Percentiles rank a stretch among this genome's conserved stretches.
Conservation (phyloP, 257 asterid species). For the Nicotiana benthamiana region DNA sequence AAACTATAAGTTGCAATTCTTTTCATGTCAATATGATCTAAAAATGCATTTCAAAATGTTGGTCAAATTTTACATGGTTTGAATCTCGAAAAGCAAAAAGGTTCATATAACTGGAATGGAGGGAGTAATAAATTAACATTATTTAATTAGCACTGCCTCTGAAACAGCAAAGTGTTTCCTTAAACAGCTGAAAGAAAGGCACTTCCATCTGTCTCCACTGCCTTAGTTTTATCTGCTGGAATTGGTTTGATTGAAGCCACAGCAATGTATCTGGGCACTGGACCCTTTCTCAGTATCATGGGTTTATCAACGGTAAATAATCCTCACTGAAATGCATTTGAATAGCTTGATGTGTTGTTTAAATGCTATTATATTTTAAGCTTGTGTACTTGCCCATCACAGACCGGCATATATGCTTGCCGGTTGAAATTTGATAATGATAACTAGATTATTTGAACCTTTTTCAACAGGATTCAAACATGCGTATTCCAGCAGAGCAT, state of each 20-base stretch:
- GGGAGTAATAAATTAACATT: not conserved
- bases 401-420: not conserved
- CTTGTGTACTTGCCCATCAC: not conserved
- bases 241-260: slow-evolving; percentile 36
- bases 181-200: slow-evolving; percentile 26
- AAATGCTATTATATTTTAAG: not conserved
- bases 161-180: not conserved
- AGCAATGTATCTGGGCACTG: slow-evolving; percentile 35
- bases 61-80: too few species aligned
- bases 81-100: too few species aligned
- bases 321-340: not conserved
- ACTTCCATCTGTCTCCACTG: slow-evolving; percentile 38
- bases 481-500: slow-evolving; percentile 30
- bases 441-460: not conserved
- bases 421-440: not conserved
- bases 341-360: not conserved
- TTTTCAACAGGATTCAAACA: slow-evolving; percentile 26
- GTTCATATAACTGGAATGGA: too few species aligned
- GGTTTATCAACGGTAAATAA: slow-evolving; percentile 28
- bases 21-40: too few species aligned
- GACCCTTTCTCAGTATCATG: slow-evolving; percentile 34
- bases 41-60: too few species aligned
- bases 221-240: slow-evolving; percentile 31
- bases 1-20: too few species aligned
- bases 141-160: not conserved